Evolutionary conservation across 305 asterid genomes (phyloP).

Genomic region (Ajuga reptans): DNA sequence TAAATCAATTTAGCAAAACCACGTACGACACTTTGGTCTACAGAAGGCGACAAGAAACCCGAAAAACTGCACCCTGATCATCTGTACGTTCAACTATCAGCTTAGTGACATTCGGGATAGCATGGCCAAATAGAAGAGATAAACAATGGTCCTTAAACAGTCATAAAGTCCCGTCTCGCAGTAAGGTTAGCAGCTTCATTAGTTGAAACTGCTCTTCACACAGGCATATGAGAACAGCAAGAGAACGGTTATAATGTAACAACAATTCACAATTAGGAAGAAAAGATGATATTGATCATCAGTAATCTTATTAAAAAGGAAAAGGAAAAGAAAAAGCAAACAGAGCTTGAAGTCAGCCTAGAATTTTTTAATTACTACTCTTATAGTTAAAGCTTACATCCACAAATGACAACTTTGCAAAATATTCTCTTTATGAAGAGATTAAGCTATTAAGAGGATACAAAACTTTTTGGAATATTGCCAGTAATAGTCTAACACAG

Average conservation of each 20-base stretch:
- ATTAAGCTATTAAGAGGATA: too few relatives aligned
- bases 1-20: not conserved
- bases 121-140: not conserved
- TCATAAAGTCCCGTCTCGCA: not conserved
- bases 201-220: conserved; percentile 5
- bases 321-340: too few relatives aligned
- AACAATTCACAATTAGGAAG: not conserved
- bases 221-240: not conserved
- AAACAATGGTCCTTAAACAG: not conserved
- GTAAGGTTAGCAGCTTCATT: not conserved
- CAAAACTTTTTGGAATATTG: not conserved
- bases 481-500: not conserved
- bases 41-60: not conserved
- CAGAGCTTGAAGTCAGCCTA: not conserved
- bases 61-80: not conserved
- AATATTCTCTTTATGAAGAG: not conserved
- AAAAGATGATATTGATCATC: not conserved
- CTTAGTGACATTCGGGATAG: not conserved
- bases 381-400: not conserved
- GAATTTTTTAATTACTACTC: not conserved
- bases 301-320: not conserved
- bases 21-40: not conserved
- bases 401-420: not conserved
- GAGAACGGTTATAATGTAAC: not conserved
- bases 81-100: not conserved